Evolutionary conservation across 352 stramenopile genomes (phyloP).

Genomic region (Thalassiosira ordinaria): DNA sequence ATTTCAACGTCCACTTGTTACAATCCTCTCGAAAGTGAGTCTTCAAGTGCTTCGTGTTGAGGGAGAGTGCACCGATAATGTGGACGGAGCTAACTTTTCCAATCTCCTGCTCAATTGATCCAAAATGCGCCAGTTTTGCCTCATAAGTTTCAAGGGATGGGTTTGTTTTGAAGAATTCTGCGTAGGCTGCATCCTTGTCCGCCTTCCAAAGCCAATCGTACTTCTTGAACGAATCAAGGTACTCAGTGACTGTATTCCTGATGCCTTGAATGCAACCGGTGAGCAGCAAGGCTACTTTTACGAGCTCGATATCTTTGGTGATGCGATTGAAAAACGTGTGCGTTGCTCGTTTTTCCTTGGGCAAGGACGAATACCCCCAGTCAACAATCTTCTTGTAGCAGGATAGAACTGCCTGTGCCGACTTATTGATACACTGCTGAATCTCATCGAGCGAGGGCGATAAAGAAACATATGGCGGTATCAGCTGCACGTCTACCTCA

Average conservation of each 20-base stretch:
- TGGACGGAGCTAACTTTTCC: constrained; percentile 89
- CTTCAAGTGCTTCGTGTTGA: constrained; percentile 97
- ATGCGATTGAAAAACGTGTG: constrained; percentile 97
- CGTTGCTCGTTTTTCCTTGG: constrained; percentile 63
- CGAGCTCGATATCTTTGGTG: constrained; percentile 98
- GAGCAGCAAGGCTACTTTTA: constrained; percentile 95
- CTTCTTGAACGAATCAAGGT: constrained; percentile 92
- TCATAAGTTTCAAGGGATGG: constrained; percentile 97
- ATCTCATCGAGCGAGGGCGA: constrained; percentile 97
- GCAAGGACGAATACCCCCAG: constrained; percentile 85
- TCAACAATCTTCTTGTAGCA: constrained; percentile 96
- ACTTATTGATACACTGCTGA: constrained; percentile 97
- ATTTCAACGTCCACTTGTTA: constrained; percentile 97
- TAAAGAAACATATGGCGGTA: constrained; percentile 91
- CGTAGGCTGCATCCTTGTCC: constrained; percentile 95
- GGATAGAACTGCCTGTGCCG: constrained; percentile 94
- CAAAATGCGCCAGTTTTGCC: constrained; percentile 95
- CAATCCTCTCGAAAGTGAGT: constrained; percentile 95
- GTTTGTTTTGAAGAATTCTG: constrained; percentile 92
- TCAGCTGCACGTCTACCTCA: constrained; percentile 97
- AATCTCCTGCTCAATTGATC: constrained; percentile 94
- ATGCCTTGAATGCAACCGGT: constrained; percentile 97
- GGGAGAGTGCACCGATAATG: constrained; percentile 95
- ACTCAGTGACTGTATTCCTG: constrained; percentile 97
- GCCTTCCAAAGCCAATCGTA: constrained; percentile 99